Percentiles rank a stretch among this genome's conserved stretches.
Conservation (phyloP, 2,329 filamentous ascomycete species). For the Saccharata proteae region DNA sequence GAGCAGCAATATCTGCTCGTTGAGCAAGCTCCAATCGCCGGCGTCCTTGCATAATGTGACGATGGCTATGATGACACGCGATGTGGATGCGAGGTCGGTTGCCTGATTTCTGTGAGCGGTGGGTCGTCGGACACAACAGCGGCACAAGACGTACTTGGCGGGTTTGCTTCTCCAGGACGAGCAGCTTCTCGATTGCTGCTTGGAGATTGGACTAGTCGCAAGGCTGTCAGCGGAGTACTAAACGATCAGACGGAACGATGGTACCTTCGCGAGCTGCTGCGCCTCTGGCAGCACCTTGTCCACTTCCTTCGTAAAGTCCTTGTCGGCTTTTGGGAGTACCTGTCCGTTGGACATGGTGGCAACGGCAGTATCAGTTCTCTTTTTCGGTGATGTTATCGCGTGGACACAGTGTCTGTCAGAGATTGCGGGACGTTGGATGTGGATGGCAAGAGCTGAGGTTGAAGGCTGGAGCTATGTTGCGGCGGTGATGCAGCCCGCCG, state of each 20-base stretch:
- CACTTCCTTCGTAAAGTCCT: slow-evolving; percentile 96
- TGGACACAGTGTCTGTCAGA: too few species aligned
- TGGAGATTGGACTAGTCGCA: slow-evolving; percentile 57
- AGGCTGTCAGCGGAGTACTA: slow-evolving; percentile 13
- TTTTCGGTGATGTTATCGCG: too few species aligned
- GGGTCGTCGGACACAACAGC: slow-evolving; percentile 3
- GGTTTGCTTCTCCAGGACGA: slow-evolving; percentile 87
- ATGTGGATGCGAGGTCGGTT: slow-evolving; percentile 91
- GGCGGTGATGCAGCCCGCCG: too few species aligned
- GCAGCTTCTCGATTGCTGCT: slow-evolving; percentile 85
- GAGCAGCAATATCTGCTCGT: slow-evolving; percentile 87
- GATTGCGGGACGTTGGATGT: too few species aligned
- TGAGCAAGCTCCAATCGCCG: slow-evolving; percentile 86
- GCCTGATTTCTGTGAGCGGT: slow-evolving; percentile 44
- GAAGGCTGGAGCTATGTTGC: too few species aligned
- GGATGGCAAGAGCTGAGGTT: too few species aligned
- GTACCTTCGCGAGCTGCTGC: slow-evolving; percentile 76
- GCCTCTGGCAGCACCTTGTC: slow-evolving; percentile 86
- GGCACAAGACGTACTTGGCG: slow-evolving; percentile 55
- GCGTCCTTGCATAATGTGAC: slow-evolving; percentile 90
- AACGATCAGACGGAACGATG: slow-evolving; percentile 8
- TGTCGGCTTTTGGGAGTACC: slow-evolving; percentile 77
- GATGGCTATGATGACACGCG: slow-evolving; percentile 73
- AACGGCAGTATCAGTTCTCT: too few species aligned
- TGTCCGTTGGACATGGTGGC: slow-evolving; percentile 65